A percentile compares a stretch with the other conserved stretches of the same genome.
These are phyloP conservation scores for Komagataella pastoris DNA, from an alignment of 805 yeast species.

Conservation along the genomic window DNA sequence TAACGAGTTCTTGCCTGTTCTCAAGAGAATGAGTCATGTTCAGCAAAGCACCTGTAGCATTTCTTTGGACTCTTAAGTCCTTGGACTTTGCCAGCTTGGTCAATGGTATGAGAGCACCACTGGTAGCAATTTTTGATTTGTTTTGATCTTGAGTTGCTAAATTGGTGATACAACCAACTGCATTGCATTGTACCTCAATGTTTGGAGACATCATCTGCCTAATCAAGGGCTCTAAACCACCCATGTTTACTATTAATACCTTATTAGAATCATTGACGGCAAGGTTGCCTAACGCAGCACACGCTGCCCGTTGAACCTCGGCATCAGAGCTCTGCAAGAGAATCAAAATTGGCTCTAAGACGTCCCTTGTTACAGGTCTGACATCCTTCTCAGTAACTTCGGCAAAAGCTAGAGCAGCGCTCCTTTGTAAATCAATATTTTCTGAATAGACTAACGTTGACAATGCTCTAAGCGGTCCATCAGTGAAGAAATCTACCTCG, in stretches of 20 bases:
- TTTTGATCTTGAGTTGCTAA: constrained; percentile 97
- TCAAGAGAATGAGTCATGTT: constrained; percentile 98
- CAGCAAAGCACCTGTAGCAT: constrained; percentile 94
- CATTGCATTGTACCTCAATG: constrained; percentile 97
- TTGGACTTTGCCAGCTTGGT: constrained; percentile 89
- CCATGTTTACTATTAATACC: constrained; percentile 90
- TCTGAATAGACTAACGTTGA: constrained; percentile 91
- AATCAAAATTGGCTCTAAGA: constrained; percentile 84
- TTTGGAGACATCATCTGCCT: constrained; percentile 96
- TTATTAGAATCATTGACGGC: constrained; percentile 96
- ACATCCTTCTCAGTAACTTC: constrained; percentile 96
- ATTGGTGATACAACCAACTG: constrained; percentile 97
- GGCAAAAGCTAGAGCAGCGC: constrained; percentile 97
- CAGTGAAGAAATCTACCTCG: constrained; percentile 80
- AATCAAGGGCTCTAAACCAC: constrained; percentile 91
- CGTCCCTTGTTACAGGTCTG: constrained; percentile 80
- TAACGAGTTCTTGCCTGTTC: constrained; percentile 90
- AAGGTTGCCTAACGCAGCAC: constrained; percentile 96
- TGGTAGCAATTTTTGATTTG: constrained; percentile 88
- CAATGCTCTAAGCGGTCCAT: constrained; percentile 78
- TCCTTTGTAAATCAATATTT: constrained; percentile 85
- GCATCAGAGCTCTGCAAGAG: constrained; percentile 77
- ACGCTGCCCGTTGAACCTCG: constrained; percentile 96
- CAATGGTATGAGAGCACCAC: constrained; percentile 91
- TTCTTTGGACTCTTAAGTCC: constrained; percentile 93